Evolutionary conservation across 139 green algal species (phyloP), one percentile per base, ranked within the genome.

Genomic region (Spirogloea muscicola): DNA sequence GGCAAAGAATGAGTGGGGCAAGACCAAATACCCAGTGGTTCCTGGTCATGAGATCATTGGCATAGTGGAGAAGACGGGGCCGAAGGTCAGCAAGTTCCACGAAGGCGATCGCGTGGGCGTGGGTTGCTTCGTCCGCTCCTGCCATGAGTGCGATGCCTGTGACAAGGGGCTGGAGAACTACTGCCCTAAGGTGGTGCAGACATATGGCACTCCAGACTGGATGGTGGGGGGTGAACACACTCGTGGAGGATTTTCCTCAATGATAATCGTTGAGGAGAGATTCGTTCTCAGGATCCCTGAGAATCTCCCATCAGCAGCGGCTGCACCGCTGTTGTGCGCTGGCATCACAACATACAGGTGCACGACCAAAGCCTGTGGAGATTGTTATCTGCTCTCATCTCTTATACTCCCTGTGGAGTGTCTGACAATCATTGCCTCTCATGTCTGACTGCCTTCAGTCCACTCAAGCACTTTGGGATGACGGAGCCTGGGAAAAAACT

Each of bases 41-140:
- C 87, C 88, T 6, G 87, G 51, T 13, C 89, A 93, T 59, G 90
- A 95, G 83, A 92, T 96, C 55, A 84, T 89, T 10, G 91, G 91
- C 58, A 86, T 93, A 16, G 88, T 96, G 27, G 88, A 80, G 0
- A 84, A 90, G 66, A 86, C 93, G 3, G 90, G 90, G 27, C n/a
- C 39, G 27, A 69, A 87, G 9, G 85, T 89, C 1, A 84, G 51
- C 41, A 84, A 88, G 31, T 91, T 93, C 81, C 88, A 90, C 84
- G 70, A 86, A 1, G 91, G 91, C 38, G 85, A 96, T 76, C 60
- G 77, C 1, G 91, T 70, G 0, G 91, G 85, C n/a, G 82, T 96
- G 18, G 91, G 91, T 39, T 91, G 86, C 83, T 86, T 91, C 70
- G 86, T 95, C 3, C 70, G 87, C 76, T 76, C 72, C 29, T 94